phyloP scores from a whole-genome alignment of 352 stramenopile genomes.

The Pythium brassicae region DNA sequence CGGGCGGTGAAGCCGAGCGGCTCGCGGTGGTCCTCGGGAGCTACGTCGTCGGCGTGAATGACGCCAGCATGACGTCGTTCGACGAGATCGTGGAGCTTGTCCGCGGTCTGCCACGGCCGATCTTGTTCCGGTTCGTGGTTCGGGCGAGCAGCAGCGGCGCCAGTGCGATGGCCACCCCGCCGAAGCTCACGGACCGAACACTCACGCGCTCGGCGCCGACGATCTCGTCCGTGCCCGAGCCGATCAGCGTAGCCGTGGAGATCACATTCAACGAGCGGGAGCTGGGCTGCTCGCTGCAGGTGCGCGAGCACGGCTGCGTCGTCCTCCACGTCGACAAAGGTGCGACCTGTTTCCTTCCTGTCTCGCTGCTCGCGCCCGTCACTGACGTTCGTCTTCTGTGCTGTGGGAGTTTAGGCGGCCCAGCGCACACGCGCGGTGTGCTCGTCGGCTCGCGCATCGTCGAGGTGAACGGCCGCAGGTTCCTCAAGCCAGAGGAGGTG shows the following conservation, averaged over 20 bases:
- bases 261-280: conserved; percentile 52
- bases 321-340: conserved; percentile 52
- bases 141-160: conserved; percentile 17
- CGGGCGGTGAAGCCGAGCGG: conserved; percentile 48
- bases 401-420: conserved; percentile 22
- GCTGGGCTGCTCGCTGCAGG: conserved; percentile 55
- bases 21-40: conserved; percentile 67
- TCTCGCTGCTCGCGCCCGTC: too few species aligned
- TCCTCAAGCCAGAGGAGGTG: conserved; percentile 40
- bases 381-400: too few species aligned
- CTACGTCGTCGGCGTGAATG: conserved; percentile 69
- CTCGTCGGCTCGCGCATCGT: conserved; percentile 66
- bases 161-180: too few species aligned
- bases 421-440: conserved; percentile 47
- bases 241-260: conserved; percentile 48
- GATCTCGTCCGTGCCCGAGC: conserved; percentile 62
- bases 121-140: conserved; percentile 66
- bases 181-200: not conserved
- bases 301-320: conserved; percentile 49
- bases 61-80: conserved; percentile 50
- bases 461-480: conserved; percentile 56
- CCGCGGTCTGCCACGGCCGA: conserved; percentile 38
- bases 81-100: conserved; percentile 72
- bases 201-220: conserved; percentile 15
- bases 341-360: conserved; percentile 4